Percentiles rank a stretch among this genome's conserved stretches.
Evolutionary conservation across 2,329 filamentous ascomycete genomes (phyloP).

Genomic region (Fusarium poae): DNA sequence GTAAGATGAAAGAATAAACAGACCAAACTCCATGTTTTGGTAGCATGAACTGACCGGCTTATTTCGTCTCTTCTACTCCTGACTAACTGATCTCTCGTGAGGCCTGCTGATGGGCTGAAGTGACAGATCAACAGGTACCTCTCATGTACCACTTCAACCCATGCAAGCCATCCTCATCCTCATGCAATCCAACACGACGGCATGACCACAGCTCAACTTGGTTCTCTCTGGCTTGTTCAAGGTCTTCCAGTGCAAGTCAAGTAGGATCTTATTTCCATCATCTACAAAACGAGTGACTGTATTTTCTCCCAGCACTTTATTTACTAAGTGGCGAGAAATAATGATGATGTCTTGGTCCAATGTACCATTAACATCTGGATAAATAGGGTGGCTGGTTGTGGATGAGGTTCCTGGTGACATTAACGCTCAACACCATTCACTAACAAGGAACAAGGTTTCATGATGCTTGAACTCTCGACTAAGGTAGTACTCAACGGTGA

Average conservation of each 20-base stretch:
- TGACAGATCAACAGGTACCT: constrained; percentile 31
- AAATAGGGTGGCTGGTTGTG: constrained; percentile 16
- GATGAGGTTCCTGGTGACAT: constrained; percentile 11
- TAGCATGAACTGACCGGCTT: background rate
- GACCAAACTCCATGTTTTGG: background rate
- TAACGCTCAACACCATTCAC: constrained; percentile 5
- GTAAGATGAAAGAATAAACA: background rate
- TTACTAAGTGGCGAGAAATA: background rate
- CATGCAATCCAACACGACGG: constrained; percentile 42
- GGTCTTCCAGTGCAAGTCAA: background rate
- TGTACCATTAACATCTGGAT: constrained; percentile 1
- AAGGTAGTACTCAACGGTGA: constrained; percentile 18
- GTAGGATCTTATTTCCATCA: constrained; percentile 1
- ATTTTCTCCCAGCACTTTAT: background rate
- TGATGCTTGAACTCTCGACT: background rate
- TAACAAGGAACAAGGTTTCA: constrained; percentile 31
- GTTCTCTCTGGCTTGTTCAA: constrained; percentile 4
- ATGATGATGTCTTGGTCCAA: background rate
- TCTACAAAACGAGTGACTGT: background rate
- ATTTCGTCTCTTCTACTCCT: background rate
- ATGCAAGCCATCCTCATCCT: constrained; percentile 24
- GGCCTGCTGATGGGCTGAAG: constrained; percentile 4
- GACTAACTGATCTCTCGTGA: background rate
- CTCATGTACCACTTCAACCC: constrained; percentile 24
- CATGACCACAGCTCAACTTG: constrained; percentile 25